Evolutionary conservation across 73 alveolate genomes (phyloP), one percentile per base, ranked within the genome.

Genomic region (Paramecium tetraurelia): DNA sequence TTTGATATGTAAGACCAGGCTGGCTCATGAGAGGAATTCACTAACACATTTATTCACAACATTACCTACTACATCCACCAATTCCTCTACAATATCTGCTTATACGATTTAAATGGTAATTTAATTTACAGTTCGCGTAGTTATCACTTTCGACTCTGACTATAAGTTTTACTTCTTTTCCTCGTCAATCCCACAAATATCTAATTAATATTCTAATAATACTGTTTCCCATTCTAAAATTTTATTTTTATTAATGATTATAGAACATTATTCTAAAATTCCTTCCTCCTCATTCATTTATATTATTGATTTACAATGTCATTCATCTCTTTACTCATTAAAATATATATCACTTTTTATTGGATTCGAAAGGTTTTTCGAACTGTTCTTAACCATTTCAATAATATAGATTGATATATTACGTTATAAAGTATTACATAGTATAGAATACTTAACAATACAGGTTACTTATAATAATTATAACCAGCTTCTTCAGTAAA

Each of bases 221-320:
- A 68, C 84, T 68, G 46, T 68, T 68, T 68, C 84, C 84, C 84
- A 68, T 68, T 68, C 69, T 53, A 53, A 53, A 50, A 53, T 18
- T 18, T 48, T 53, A 53, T 53, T 53, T 53, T 18, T 53, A 53
- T 3, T 53, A 53, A 53, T 53, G 3, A 53, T 6, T 53, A n/a
- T 48, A 12, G 21, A 48, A 14, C 59, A 48, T 48, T 12, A 12
- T 48, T 12, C 59, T 48, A 12, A 16, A 48, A 12, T 4, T 14
- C 14, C 21, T 48, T 48, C 59, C 12, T 16, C 1, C 21, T 3
- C 59, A 48, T 14, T 53, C 10, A 18, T 18, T 18, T 11, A 7
- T 3, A 53, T 53, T n/a, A 53, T 53, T 16, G 14, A 16, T 2
- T 6, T 6, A 18, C 27, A 12, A 48, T 48, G 0, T 3, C n/a